phyloP scores from a whole-genome alignment of 2,329 filamentous ascomycete species.

The Botrytis aclada region DNA sequence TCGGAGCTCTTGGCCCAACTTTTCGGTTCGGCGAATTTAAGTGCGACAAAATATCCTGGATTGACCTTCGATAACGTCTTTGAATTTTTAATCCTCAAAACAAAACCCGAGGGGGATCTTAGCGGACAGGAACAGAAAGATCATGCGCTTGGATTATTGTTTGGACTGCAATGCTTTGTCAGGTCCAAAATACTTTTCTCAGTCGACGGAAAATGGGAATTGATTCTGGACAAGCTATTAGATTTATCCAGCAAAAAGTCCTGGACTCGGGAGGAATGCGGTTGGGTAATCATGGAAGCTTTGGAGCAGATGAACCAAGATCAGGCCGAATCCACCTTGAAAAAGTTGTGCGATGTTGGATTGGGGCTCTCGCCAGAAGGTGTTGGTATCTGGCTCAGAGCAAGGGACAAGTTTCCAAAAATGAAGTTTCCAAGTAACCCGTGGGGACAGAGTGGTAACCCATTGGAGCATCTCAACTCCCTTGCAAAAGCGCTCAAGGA shows the following conservation, averaged over 20 bases:
- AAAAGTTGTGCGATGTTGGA: slow-evolving; percentile 59
- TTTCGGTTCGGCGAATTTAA: slow-evolving; percentile 51
- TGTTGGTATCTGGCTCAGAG: slow-evolving; percentile 80
- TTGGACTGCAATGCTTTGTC: slow-evolving; percentile 82
- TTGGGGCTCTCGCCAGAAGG: slow-evolving; percentile 82
- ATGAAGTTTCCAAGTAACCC: slow-evolving; percentile 64
- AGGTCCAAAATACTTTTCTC: slow-evolving; percentile 71
- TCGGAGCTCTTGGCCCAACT: slow-evolving; percentile 75
- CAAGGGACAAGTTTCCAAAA: slow-evolving; percentile 60
- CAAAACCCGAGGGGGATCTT: slow-evolving; percentile 51
- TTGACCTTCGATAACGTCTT: slow-evolving; percentile 59
- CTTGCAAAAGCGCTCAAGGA: slow-evolving; percentile 80
- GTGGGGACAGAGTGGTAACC: slow-evolving; percentile 68
- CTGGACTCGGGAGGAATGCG: slow-evolving; percentile 87
- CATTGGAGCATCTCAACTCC: slow-evolving; percentile 66
- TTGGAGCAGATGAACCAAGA: slow-evolving; percentile 57
- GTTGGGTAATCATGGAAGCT: slow-evolving; percentile 74
- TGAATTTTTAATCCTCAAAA: slow-evolving; percentile 53
- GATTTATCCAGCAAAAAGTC: slow-evolving; percentile 76
- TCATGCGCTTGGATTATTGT: slow-evolving; percentile 78
- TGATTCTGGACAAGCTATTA: slow-evolving; percentile 69
- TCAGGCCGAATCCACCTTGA: slow-evolving; percentile 59
- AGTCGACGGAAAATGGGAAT: slow-evolving; percentile 57
- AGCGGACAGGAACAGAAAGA: slow-evolving; percentile 78
- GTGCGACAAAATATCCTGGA: slow-evolving; percentile 47